A percentile compares a stretch with the other conserved stretches of the same genome.
Conservation (phyloP, 257 asterid genomes). For the Lycium ferocissimum region DNA sequence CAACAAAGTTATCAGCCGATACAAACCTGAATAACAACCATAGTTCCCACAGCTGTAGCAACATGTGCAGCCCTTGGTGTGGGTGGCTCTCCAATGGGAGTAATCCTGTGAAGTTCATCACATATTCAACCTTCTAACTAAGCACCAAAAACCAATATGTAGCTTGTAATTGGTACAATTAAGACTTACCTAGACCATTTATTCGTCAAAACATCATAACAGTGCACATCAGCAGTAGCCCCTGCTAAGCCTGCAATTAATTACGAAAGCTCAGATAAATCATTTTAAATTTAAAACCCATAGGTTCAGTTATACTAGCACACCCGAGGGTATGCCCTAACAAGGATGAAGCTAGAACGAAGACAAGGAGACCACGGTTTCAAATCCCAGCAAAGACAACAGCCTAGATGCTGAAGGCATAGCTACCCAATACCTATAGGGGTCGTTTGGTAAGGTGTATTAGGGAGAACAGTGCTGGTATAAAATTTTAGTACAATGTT, state of each 20-base stretch:
- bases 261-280: conserved; percentile 25
- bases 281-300: conserved; percentile 13
- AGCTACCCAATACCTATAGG: neutral
- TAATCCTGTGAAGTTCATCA: conserved; percentile 58
- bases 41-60: conserved; percentile 99
- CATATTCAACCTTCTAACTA: conserved; percentile 29
- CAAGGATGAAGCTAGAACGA: neutral
- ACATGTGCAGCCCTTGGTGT: conserved; percentile 99
- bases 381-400: neutral
- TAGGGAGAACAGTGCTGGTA: no score
- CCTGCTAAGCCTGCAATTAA: conserved; percentile 92
- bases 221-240: conserved; percentile 98
- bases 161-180: conserved; percentile 15
- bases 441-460: no score
- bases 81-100: conserved; percentile 99
- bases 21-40: conserved; percentile 99
- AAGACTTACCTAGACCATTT: conserved; percentile 90
- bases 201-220: conserved; percentile 86
- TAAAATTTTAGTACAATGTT: no score
- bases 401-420: neutral
- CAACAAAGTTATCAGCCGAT: conserved; percentile 5
- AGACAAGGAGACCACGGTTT: neutral
- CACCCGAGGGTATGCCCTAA: neutral
- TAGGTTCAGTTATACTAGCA: neutral
- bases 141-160: conserved; percentile 24